Evolutionary conservation across 768 basidiomycete genomes (phyloP), one percentile per base, ranked within the genome.

Genomic region (Cubamyces sp.): DNA sequence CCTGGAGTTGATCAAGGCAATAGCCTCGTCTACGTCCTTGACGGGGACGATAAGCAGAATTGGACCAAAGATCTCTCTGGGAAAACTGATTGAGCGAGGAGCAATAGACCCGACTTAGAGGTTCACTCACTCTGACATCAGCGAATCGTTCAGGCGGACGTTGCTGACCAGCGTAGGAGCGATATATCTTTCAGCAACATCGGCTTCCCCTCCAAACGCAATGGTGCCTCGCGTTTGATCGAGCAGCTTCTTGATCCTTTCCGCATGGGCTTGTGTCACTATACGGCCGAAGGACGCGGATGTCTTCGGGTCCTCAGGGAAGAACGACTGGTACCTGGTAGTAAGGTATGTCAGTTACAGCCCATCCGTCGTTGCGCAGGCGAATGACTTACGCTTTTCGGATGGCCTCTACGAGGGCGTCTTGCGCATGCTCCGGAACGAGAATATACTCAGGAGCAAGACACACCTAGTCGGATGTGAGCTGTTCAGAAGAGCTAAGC

Each of bases 21-120:
- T 85, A 3, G 87, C 92, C 40, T 83, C 85, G 26, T 92, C 88
- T 9, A 90, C 50, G 55, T 81, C 69, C 15, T 87, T 82, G 25
- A 92, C 85, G 0, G 86, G 81, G 2, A 94, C 75, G 42, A 94
- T 78, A 3, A 90, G 87, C n/a, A 94, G 75, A 16, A 94, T 64
- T 9, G 92, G 92, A 0, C 92, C 92, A 66, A 94, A 94, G 42
- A 93, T 78, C 69, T 94, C 92, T 62, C 90, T 91, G 66, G 0
- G 34, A 14, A 1, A 11, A 41, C 41, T 0, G 37, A 39, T 28
- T 14, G 7, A 11, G 5, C 15, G 48, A 26, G 0, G 23, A 45
- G 61, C 41, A 45, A 14, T 15, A 6, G 4, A 18, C 8, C 23
- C 41, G 37, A 39, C 23, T 3, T 34, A 16, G 18, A 39, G 18